Evolutionary conservation across 257 asterid genomes (phyloP), one percentile per base, ranked within the genome.

Genomic region (Nicotiana tomentosiformis): DNA sequence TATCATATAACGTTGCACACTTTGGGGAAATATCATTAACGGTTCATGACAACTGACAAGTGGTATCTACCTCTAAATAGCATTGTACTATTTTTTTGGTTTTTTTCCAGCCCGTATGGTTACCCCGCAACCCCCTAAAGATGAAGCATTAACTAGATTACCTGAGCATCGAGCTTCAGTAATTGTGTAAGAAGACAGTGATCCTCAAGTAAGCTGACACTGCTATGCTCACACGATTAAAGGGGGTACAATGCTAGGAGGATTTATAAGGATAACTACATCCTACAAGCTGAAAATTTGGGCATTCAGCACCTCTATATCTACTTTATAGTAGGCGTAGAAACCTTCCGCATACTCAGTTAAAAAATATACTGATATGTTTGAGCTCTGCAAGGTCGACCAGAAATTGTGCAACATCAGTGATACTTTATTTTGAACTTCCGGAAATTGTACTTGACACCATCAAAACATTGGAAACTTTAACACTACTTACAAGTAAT

Each of bases 401-500:
- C 55, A 49, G 55, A 49, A 49, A 49, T 11, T 11, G 55, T 49
- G 55, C 55, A 49, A 72, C 39, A 72, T 43, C 32, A 43, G 5
- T 43, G 37, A 72, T 58, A 72, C 23, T 72, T 64, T 72, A 46
- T 46, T 72, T 46, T 46, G 60, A 72, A 72, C 12, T 72, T 72
- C 61, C 60, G 23, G 60, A 46, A 43, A 69, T 39, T 69, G 16
- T 26, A 68, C 53, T 78, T 78, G 55, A n/a, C 82, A 78, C 8
- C 23, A 78, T 78, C 82, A 15, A 77, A 78, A 57, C 82, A 78
- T 55, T 17, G 35, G 68, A 78, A 37, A 20, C 82, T 14, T 33
- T 43, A 60, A 35, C 4, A 29, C 12, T 56, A 58, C 57, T 57
- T 57, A 78, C 67, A 56, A 32, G 32, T 12, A 78, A 64, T 60